These are phyloP conservation scores for Erythrobasidium yunnanense DNA, from an alignment of 768 basidiomycete genomes.

Conservation along the genomic window DNA sequence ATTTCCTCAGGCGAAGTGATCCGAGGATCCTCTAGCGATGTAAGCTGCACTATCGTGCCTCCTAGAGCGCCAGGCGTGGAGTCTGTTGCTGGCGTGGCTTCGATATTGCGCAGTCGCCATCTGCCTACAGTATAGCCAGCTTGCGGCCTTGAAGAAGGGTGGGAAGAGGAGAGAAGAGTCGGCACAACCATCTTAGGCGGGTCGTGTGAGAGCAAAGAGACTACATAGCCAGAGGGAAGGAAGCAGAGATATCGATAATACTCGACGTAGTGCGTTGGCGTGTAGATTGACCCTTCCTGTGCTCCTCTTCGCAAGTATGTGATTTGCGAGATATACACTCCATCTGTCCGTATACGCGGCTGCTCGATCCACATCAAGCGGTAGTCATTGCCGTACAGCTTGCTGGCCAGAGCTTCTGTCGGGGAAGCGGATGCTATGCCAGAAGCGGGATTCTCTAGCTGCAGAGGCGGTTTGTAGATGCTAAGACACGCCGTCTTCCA, in stretches of 20 bases:
- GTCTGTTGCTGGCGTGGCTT: conserved; percentile 22
- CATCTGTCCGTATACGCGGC: conserved; percentile 36
- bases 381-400: conserved; percentile 32
- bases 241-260: conserved; percentile 37
- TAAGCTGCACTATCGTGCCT: conserved; percentile 31
- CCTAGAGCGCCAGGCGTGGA: no score
- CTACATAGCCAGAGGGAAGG: conserved; percentile 35
- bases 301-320: conserved; percentile 35
- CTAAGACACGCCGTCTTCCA: conserved; percentile 2
- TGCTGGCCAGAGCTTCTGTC: background rate
- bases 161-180: conserved; percentile 25
- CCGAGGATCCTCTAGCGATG: conserved; percentile 31
- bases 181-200: conserved; percentile 33
- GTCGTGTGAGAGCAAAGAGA: conserved; percentile 36
- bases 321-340: conserved; percentile 33
- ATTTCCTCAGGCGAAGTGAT: conserved; percentile 22
- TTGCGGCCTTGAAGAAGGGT: background rate
- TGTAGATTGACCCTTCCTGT: conserved; percentile 17
- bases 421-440: background rate
- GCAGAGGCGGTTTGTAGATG: conserved; percentile 19
- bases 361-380: conserved; percentile 37
- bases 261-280: conserved; percentile 34
- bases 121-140: conserved; percentile 17
- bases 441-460: conserved; percentile 22
- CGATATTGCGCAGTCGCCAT: conserved; percentile 11